phyloP scores from a whole-genome alignment of 768 basidiomycete genomes.

The Neoboletus subvelutipes region DNA sequence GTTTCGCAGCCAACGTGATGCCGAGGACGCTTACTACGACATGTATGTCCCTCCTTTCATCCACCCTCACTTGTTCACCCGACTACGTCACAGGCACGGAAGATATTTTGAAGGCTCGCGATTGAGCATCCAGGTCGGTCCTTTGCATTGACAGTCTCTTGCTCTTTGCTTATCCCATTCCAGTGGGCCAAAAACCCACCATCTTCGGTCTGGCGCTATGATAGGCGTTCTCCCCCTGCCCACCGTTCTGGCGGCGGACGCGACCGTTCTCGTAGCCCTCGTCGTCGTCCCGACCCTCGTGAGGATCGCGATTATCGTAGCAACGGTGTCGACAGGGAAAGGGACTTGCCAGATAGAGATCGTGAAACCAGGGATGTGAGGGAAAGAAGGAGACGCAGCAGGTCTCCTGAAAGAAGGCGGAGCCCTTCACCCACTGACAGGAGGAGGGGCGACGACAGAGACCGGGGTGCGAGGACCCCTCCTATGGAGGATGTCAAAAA shows the following conservation, averaged over 20 bases:
- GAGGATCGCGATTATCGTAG: constrained; percentile 41
- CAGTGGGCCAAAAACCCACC: constrained; percentile 85
- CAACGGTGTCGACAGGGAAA: constrained; percentile 37
- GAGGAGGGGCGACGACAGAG: constrained; percentile 46
- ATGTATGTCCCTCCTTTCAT: constrained; percentile 50
- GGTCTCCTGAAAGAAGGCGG: constrained; percentile 46
- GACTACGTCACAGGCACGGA: constrained; percentile 52
- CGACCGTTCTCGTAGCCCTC: constrained; percentile 55
- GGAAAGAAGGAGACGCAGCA: constrained; percentile 51
- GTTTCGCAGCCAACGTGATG: constrained; percentile 74
- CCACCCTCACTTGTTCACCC: constrained; percentile 9
- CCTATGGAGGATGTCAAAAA: constrained; percentile 42
- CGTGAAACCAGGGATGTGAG: constrained; percentile 40
- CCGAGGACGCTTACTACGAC: constrained; percentile 81
- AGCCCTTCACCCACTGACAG: constrained; percentile 42
- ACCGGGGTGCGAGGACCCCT: constrained; percentile 52
- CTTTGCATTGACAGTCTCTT: not conserved
- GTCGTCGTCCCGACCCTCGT: constrained; percentile 41
- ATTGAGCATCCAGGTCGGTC: constrained; percentile 68
- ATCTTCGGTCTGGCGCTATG: constrained; percentile 78
- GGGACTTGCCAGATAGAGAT: constrained; percentile 32
- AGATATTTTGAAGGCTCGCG: constrained; percentile 71
- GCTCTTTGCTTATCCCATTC: not conserved
- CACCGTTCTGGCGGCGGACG: constrained; percentile 38
- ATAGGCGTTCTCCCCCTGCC: constrained; percentile 52